Conservation (phyloP, 2,329 filamentous ascomycete genomes). For the Bipolaris cookei region DNA sequence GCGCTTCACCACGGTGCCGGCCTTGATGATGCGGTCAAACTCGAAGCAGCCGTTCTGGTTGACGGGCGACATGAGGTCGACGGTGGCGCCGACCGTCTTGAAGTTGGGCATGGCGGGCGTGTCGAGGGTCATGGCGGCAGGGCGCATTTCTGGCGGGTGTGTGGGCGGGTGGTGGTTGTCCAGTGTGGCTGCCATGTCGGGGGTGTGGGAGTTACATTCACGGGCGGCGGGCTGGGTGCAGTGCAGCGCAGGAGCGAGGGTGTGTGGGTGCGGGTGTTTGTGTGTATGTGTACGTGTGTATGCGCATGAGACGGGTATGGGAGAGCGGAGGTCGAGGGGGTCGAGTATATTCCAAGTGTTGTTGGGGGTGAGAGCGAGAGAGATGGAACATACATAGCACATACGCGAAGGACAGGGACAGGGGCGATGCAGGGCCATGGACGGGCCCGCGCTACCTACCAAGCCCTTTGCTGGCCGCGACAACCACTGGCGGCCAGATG, state of each 20-base stretch:
- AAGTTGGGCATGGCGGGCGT: conserved; percentile 32
- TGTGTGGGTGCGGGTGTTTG: not conserved
- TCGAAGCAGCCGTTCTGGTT: conserved; percentile 96
- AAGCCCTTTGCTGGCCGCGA: too few relatives aligned
- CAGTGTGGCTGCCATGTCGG: conserved; percentile 32
- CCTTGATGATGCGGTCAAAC: conserved; percentile 91
- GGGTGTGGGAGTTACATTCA: conserved; percentile 28
- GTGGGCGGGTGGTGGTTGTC: conserved; percentile 30
- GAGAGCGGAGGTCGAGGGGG: not conserved
- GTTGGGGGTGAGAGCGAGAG: conserved; percentile 10
- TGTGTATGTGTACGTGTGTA: conserved; percentile 9
- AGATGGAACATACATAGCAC: not conserved
- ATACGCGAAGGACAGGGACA: conserved; percentile 22
- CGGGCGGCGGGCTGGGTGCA: not conserved
- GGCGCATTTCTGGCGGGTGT: conserved; percentile 4
- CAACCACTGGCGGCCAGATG: too few relatives aligned
- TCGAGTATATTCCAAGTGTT: conserved; percentile 10
- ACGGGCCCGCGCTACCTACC: not conserved
- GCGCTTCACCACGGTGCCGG: conserved; percentile 83
- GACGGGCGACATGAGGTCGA: conserved; percentile 80
- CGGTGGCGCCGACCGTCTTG: conserved; percentile 39
- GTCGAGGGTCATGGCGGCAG: conserved; percentile 19
- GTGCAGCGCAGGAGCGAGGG: not conserved
- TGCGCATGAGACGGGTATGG: not conserved
- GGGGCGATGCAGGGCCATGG: conserved; percentile 26